Evolutionary conservation across 495 filamentous ascomycete genomes (phyloP).

Genomic region (Talaromyces borbonicus): DNA sequence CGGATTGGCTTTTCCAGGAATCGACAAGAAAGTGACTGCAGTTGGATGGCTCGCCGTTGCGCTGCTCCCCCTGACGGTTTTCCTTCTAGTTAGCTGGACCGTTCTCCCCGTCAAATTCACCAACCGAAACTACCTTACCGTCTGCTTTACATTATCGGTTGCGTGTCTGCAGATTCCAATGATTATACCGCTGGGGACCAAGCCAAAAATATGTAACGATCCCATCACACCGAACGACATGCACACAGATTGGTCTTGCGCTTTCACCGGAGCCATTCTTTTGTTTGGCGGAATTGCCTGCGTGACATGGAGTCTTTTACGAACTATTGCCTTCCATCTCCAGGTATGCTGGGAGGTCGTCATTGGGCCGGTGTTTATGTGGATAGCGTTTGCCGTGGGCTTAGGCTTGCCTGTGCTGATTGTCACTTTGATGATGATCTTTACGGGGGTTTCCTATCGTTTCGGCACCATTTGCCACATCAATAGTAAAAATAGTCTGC

Average conservation of each 20-base stretch:
- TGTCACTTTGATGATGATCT: slow-evolving; percentile 59
- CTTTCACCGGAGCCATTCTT: slow-evolving; percentile 77
- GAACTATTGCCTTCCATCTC: slow-evolving; percentile 84
- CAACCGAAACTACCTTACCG: slow-evolving; percentile 82
- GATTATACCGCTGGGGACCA: slow-evolving; percentile 75
- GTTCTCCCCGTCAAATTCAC: slow-evolving; percentile 84
- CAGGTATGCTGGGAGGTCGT: slow-evolving; percentile 97
- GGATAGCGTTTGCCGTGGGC: slow-evolving; percentile 65
- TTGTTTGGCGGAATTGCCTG: slow-evolving; percentile 75
- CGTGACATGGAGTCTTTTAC: slow-evolving; percentile 82
- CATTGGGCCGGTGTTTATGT: slow-evolving; percentile 84
- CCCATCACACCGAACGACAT: slow-evolving; percentile 90
- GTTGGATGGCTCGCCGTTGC: slow-evolving; percentile 75
- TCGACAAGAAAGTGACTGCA: slow-evolving; percentile 50
- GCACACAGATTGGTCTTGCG: slow-evolving; percentile 70
- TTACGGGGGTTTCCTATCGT: slow-evolving; percentile 89
- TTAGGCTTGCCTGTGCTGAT: slow-evolving; percentile 74
- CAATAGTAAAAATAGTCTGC: slow-evolving; percentile 68
- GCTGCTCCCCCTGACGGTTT: slow-evolving; percentile 58
- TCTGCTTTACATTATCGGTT: slow-evolving; percentile 67
- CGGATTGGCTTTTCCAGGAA: slow-evolving; percentile 35
- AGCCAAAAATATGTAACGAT: slow-evolving; percentile 78
- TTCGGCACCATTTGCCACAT: slow-evolving; percentile 90
- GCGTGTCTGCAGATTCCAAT: slow-evolving; percentile 81
- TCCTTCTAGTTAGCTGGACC: slow-evolving; percentile 73